phyloP scores from a whole-genome alignment of 805 yeast species.

The Danielia oregonensis region DNA sequence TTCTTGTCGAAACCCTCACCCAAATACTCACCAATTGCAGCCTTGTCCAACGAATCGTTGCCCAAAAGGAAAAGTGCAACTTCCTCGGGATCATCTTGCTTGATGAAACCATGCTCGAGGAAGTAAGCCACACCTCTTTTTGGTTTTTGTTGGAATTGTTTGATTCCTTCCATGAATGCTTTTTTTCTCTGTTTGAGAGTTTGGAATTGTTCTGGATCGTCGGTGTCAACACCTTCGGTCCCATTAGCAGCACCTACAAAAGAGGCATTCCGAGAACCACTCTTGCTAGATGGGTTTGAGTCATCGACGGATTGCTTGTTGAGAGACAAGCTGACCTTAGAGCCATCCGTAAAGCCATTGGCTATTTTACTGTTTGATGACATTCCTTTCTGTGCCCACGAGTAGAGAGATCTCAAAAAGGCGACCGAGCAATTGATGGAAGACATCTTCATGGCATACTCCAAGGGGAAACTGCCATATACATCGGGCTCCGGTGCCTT shows the following conservation, averaged over 20 bases:
- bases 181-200: slow-evolving; percentile 79
- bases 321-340: slow-evolving; percentile 3
- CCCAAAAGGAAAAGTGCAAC: slow-evolving; percentile 72
- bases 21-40: slow-evolving; percentile 82
- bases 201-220: slow-evolving; percentile 83
- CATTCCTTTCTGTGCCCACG: slow-evolving; percentile 78
- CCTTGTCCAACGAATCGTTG: slow-evolving; percentile 76
- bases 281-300: slow-evolving; percentile 23
- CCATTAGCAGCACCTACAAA: slow-evolving; percentile 14
- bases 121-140: slow-evolving; percentile 70
- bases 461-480: slow-evolving; percentile 61
- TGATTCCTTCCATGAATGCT: slow-evolving; percentile 71
- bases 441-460: slow-evolving; percentile 78
- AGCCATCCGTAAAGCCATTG: neutral
- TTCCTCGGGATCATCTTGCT: slow-evolving; percentile 54
- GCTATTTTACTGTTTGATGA: slow-evolving; percentile 1
- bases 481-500: slow-evolving; percentile 54
- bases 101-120: slow-evolving; percentile 59
- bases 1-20: slow-evolving; percentile 85
- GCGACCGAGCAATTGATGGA: slow-evolving; percentile 80
- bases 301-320: slow-evolving; percentile 10
- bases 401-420: slow-evolving; percentile 71
- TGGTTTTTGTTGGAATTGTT: slow-evolving; percentile 80
- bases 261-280: slow-evolving; percentile 30
- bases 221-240: slow-evolving; percentile 38